Conservation (phyloP, 805 yeast genomes). For the Ogataea pini region DNA sequence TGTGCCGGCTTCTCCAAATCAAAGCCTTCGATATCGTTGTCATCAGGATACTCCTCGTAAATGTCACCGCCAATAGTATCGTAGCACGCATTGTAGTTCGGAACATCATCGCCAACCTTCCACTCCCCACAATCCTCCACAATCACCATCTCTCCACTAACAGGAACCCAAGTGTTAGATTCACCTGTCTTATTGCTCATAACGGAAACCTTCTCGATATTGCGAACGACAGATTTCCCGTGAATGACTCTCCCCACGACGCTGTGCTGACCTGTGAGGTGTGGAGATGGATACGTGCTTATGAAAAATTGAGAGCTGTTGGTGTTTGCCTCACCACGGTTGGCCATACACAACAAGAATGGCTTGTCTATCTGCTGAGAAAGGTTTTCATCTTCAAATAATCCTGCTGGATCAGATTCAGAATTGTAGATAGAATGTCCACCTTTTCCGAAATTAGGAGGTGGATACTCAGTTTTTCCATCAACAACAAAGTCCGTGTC, state of each 20-base stretch:
- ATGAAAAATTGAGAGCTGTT: conserved; percentile 74
- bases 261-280: conserved; percentile 72
- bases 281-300: conserved; percentile 68
- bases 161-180: conserved; percentile 34
- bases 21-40: conserved; percentile 62
- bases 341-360: conserved; percentile 65
- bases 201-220: conserved; percentile 53
- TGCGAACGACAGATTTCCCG: conserved; percentile 71
- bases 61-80: conserved; percentile 65
- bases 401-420: conserved; percentile 33
- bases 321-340: conserved; percentile 47
- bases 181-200: conserved; percentile 38
- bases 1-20: conserved; percentile 46
- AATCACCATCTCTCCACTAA: conserved; percentile 42
- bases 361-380: conserved; percentile 43
- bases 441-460: conserved; percentile 39
- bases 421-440: conserved; percentile 45
- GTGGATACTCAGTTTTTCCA: conserved; percentile 24
- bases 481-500: conserved; percentile 43
- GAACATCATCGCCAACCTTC: conserved; percentile 51
- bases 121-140: conserved; percentile 66
- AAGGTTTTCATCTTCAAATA: conserved; percentile 60
- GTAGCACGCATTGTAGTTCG: conserved; percentile 64
- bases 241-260: conserved; percentile 70
- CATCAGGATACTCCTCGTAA: conserved; percentile 79